These are phyloP conservation scores for Gossypium lobatum DNA, from an alignment of 441 rosid species.

Conservation along the genomic window DNA sequence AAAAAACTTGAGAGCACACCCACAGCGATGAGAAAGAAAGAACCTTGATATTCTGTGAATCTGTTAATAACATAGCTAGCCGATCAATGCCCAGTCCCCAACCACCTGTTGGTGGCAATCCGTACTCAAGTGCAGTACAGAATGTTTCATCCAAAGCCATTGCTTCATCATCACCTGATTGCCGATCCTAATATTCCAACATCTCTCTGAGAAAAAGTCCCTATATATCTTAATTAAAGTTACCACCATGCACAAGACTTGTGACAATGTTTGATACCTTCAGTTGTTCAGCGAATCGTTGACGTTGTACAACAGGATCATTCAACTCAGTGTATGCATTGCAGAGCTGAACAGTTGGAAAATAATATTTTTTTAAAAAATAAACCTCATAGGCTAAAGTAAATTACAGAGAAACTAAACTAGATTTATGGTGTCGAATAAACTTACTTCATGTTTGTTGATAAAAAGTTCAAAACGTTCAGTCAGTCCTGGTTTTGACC, in stretches of 20 bases:
- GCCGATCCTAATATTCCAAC: conserved; percentile 44
- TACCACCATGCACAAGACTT: not conserved
- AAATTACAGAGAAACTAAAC: not conserved
- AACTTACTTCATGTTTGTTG: conserved; percentile 69
- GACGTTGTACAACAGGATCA: conserved; percentile 80
- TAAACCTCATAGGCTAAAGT: not conserved
- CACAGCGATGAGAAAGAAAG: conserved; percentile 1
- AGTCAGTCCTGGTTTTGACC: conserved; percentile 56
- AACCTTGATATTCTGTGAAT: conserved; percentile 88
- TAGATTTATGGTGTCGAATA: not conserved
- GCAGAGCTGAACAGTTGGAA: conserved; percentile 41
- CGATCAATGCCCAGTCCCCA: conserved; percentile 92
- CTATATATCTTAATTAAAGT: not conserved
- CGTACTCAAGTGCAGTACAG: conserved; percentile 76
- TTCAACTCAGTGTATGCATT: conserved; percentile 89
- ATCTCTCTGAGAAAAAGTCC: not conserved
- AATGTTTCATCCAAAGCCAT: conserved; percentile 83
- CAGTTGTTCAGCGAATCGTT: conserved; percentile 73
- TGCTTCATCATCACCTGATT: conserved; percentile 85
- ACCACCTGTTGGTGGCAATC: conserved; percentile 88
- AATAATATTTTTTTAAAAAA: not conserved
- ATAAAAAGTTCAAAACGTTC: conserved; percentile 79
- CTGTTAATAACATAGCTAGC: conserved; percentile 68
- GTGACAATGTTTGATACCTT: conserved; percentile 37
- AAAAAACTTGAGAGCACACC: not conserved